These are phyloP conservation scores for Peniophora sp. DNA, from an alignment of 1,284 basidiomycete genomes.

Conservation along the genomic window DNA sequence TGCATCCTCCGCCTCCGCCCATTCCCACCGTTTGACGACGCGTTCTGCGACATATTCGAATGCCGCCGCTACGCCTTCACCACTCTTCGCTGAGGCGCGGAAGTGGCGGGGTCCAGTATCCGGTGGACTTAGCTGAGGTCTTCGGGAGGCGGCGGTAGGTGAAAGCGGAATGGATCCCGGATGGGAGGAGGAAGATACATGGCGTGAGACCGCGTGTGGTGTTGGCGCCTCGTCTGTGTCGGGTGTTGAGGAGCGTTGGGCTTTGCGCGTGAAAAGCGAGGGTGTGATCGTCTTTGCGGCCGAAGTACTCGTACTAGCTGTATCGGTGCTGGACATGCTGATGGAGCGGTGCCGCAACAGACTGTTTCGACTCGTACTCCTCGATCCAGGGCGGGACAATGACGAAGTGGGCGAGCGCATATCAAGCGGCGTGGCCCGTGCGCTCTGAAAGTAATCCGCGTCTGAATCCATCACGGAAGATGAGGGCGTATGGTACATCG, in stretches of 20 bases:
- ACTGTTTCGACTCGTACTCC: no score
- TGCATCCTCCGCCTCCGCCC: slow-evolving; percentile 41
- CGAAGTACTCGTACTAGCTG: slow-evolving; percentile 20
- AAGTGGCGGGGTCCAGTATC: slow-evolving; percentile 55
- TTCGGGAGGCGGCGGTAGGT: slow-evolving; percentile 10
- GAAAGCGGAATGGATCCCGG: slow-evolving; percentile 7
- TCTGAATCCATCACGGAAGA: slow-evolving; percentile 49
- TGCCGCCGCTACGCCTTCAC: slow-evolving; percentile 56
- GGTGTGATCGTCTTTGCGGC: slow-evolving; percentile 56
- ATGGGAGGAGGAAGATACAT: slow-evolving; percentile 8
- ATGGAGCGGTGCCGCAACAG: no score
- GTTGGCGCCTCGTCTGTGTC: slow-evolving; percentile 3
- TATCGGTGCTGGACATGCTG: no score
- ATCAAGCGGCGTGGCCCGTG: no score
- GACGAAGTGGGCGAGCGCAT: slow-evolving; percentile 15
- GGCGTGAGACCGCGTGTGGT: background rate
- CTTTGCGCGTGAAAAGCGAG: slow-evolving; percentile 39
- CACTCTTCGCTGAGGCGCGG: slow-evolving; percentile 69
- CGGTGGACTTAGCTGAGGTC: slow-evolving; percentile 18
- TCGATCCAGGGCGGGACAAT: slow-evolving; percentile 14
- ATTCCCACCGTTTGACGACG: slow-evolving; percentile 53
- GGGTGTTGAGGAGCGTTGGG: slow-evolving; percentile 2
- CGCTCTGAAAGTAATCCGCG: no score
- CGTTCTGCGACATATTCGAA: slow-evolving; percentile 62
- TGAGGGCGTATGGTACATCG: slow-evolving; percentile 66